Percentiles rank a stretch among this genome's conserved stretches.
These are phyloP conservation scores for Prunus mira DNA, from an alignment of 306 rosid species.

Conservation along the genomic window DNA sequence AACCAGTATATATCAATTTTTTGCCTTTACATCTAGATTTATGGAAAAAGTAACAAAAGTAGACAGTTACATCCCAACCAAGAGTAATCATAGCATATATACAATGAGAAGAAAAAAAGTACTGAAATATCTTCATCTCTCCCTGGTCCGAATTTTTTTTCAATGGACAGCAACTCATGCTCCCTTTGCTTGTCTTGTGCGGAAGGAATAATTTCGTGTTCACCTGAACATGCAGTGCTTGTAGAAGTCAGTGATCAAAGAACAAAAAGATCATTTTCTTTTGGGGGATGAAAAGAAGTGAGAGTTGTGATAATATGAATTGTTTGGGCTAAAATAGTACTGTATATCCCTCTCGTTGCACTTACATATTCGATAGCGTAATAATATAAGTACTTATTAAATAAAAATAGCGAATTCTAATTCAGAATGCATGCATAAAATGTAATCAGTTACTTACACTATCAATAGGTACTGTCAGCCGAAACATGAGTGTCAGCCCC, in stretches of 20 bases:
- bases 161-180: neutral
- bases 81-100: neutral
- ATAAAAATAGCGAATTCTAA: neutral
- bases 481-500: constrained; percentile 56
- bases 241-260: constrained; percentile 1
- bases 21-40: neutral
- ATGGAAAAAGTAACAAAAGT: neutral
- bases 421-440: neutral
- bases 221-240: constrained; percentile 4
- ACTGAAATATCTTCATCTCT: neutral
- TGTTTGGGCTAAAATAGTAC: neutral
- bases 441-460: constrained; percentile 19
- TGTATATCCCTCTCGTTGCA: neutral
- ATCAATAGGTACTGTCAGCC: constrained; percentile 24
- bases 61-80: neutral
- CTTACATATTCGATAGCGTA: neutral
- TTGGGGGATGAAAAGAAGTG: neutral
- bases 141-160: constrained; percentile 13
- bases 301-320: neutral
- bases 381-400: neutral
- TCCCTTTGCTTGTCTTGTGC: constrained; percentile 6
- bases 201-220: constrained; percentile 12
- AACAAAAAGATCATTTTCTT: neutral
- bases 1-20: neutral
- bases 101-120: neutral